Conservation (phyloP, 306 rosid species). For the Cicer yamashitae region DNA sequence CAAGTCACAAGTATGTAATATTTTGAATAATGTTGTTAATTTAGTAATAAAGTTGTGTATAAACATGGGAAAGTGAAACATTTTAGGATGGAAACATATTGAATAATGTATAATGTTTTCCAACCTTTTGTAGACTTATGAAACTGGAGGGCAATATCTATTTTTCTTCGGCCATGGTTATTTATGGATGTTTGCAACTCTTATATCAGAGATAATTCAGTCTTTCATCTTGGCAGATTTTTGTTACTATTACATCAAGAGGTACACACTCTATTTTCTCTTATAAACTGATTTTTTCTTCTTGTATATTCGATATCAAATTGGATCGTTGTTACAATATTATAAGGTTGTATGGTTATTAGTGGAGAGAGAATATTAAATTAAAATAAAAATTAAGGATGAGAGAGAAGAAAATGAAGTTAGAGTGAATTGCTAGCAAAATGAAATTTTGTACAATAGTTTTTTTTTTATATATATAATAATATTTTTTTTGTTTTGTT, state of each 20-base stretch:
- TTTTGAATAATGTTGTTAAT: too few relatives aligned
- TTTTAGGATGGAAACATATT: neutral
- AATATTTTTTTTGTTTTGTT: neutral
- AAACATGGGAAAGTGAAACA: neutral
- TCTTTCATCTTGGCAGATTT: constrained; percentile 83
- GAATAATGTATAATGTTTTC: neutral
- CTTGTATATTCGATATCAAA: neutral
- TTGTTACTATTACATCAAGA: constrained; percentile 77
- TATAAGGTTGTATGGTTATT: too few relatives aligned
- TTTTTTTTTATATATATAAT: too few relatives aligned
- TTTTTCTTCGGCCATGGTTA: constrained; percentile 54
- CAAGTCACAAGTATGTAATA: neutral
- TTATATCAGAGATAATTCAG: constrained; percentile 68
- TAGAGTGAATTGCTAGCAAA: too few relatives aligned
- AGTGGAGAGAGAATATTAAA: too few relatives aligned
- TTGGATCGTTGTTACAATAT: too few relatives aligned
- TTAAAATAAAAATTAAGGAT: too few relatives aligned
- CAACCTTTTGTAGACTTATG: constrained; percentile 58
- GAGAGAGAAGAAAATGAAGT: too few relatives aligned
- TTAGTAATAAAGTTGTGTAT: too few relatives aligned
- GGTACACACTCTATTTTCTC: constrained; percentile 46
- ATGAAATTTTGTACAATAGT: too few relatives aligned
- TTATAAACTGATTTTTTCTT: neutral
- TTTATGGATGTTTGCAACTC: constrained; percentile 64
- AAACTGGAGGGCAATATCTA: constrained; percentile 56